A percentile compares a stretch with the other conserved stretches of the same genome.
phyloP scores from a whole-genome alignment of 164 flowering plant species.

The Magnolia sinica region DNA sequence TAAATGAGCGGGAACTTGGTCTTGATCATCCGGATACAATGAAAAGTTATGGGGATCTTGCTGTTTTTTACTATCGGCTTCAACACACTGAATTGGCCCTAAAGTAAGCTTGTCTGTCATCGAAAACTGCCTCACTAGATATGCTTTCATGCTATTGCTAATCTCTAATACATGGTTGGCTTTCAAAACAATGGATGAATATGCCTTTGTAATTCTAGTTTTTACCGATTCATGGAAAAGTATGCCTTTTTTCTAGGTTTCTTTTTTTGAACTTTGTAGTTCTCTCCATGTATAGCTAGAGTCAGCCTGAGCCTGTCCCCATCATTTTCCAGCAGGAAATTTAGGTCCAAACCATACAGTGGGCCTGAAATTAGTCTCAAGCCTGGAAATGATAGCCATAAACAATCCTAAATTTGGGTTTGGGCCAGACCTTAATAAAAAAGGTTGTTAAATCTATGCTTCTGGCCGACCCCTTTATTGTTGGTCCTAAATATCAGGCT shows the following conservation, averaged over 20 bases:
- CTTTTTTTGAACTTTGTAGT: too few relatives aligned
- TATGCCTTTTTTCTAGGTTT: neutral
- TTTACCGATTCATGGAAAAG: neutral
- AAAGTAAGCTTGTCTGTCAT: conserved; percentile 51
- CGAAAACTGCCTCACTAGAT: neutral
- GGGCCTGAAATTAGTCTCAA: too few relatives aligned
- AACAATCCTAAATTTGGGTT: too few relatives aligned
- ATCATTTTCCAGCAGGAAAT: too few relatives aligned
- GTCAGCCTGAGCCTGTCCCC: too few relatives aligned
- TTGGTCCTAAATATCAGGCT: too few relatives aligned
- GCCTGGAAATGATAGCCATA: too few relatives aligned
- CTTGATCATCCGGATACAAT: conserved; percentile 98
- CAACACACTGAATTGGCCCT: conserved; percentile 92
- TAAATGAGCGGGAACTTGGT: conserved; percentile 96
- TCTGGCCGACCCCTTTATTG: too few relatives aligned
- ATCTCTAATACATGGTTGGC: neutral
- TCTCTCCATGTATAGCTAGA: too few relatives aligned
- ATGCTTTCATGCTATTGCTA: neutral
- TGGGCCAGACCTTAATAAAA: too few relatives aligned
- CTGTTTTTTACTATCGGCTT: conserved; percentile 91
- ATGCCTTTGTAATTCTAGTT: neutral
- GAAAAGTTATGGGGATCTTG: conserved; percentile 97
- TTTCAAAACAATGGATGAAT: neutral
- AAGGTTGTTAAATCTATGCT: too few relatives aligned
- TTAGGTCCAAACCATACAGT: too few relatives aligned